Base-by-base conservation (phyloP, 2,329 filamentous ascomycete species). In the Geosmithia putterillii region DNA sequence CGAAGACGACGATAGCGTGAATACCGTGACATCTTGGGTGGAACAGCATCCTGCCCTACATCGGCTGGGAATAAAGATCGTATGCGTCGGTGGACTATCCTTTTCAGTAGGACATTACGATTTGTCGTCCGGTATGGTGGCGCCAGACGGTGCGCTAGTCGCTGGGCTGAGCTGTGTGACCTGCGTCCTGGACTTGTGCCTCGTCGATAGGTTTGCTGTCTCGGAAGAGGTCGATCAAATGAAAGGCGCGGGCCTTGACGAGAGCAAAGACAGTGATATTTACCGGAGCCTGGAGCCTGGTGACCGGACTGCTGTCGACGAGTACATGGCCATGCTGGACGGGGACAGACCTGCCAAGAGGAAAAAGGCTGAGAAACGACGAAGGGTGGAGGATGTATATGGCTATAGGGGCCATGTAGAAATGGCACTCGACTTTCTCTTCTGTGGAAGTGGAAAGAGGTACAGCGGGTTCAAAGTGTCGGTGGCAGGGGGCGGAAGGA, bases 41-140 rank as follows among this genome's bases (percentile, higher is more conserved):
- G n/a, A n/a, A n/a, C 40, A 48, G 8, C 44, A 47, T 12, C 21
- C 46, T 3, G 35, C 60, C 4, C 63, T 62, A 60, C 36, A 48
- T 42, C 52, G 53, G 3, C 45, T 63, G 1, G 54, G 56, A 2
- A 32, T 65, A 34, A 50, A 46, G 5, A 44, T 64, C 45, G 51
- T n/a, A 40, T 41, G 6, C 42, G 43, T 25, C 32, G 25, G 3
- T 12, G 51, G 49, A 10, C 40, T 61, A 7, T 44, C 47, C 1
- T 64, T 65, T 36, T 61, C 56, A 1, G 52, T 67, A 7, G 57
- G 65, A 41, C 63, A 67, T 42, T 54, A 59, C 3, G 54, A 58
- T 35, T 40, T 62, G 17, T 50, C 52, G 0, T 64, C 62, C 3
- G 47, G 54, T 15, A 42, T 62, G 20, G 22, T 53, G 6, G 48